Evolutionary conservation across 371 early-diverging fungal species (phyloP).

Genomic region (Mucor irregularis): DNA sequence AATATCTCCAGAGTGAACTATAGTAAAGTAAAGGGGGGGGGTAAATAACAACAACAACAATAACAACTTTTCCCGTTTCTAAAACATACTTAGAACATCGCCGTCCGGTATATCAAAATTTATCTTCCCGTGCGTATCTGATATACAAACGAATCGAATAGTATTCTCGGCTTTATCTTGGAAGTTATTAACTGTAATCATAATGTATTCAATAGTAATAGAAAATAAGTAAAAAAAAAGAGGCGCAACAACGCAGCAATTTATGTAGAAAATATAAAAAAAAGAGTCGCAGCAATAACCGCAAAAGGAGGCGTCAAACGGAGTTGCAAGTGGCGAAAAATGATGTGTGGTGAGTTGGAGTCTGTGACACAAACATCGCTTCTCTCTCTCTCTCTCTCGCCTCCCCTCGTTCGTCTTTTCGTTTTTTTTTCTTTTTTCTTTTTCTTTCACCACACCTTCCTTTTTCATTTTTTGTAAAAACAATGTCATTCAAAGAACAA

Average conservation of each 20-base stretch:
- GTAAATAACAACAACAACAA: no score
- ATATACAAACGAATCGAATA: slow-evolving; percentile 49
- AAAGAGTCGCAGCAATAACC: no score
- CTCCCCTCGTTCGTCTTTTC: not conserved
- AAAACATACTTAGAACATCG: slow-evolving; percentile 48
- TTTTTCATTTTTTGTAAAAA: not conserved
- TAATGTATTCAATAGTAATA: not conserved
- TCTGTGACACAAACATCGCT: no score
- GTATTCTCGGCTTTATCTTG: not conserved
- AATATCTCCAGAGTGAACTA: slow-evolving; percentile 54
- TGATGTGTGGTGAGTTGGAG: no score
- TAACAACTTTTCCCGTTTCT: no score
- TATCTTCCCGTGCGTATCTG: slow-evolving; percentile 46
- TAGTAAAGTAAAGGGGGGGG: not conserved
- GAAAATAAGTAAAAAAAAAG: slow-evolving; percentile 7
- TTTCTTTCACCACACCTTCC: not conserved
- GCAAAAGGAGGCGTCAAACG: no score
- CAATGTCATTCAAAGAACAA: not conserved
- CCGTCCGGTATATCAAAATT: slow-evolving; percentile 44
- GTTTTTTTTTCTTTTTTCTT: not conserved
- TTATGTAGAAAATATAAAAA: no score
- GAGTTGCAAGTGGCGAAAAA: no score
- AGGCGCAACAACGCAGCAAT: not conserved
- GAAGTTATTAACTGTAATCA: slow-evolving; percentile 7
- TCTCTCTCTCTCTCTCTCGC: no score